These are phyloP conservation scores for Talaromyces atroroseus DNA, from an alignment of 2,329 filamentous ascomycete genomes.

Conservation along the genomic window DNA sequence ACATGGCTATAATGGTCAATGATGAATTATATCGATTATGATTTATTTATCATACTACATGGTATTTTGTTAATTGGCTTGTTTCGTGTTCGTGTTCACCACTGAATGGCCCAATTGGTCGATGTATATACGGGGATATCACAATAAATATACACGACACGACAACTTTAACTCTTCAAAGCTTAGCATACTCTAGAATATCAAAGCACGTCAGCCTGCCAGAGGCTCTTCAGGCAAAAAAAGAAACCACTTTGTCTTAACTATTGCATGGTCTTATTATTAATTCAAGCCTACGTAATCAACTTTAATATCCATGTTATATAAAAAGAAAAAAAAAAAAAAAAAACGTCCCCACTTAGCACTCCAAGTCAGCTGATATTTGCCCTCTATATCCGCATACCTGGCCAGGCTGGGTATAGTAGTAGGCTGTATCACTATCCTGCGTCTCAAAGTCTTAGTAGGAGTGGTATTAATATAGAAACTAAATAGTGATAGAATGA, in stretches of 20 bases:
- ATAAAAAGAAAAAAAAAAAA: background rate
- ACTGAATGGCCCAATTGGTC: background rate
- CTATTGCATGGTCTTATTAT: no score
- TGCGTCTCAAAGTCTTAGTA: no score
- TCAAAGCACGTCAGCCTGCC: background rate
- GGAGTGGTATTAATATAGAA: background rate
- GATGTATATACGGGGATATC: background rate
- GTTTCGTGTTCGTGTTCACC: background rate
- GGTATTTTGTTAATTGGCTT: no score
- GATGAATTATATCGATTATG: no score
- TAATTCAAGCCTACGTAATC: background rate
- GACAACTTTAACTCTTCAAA: no score
- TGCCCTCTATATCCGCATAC: background rate
- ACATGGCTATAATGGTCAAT: no score
- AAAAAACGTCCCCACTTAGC: constrained; percentile 2
- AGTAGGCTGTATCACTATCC: no score
- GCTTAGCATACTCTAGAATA: no score
- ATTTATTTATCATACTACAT: no score
- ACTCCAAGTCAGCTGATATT: constrained; percentile 5
- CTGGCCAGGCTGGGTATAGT: no score
- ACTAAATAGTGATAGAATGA: background rate
- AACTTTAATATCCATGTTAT: background rate
- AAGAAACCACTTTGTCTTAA: background rate
- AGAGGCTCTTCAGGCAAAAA: background rate
- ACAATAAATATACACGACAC: no score